Evolutionary conservation across 1,139 yeast genomes (phyloP), one percentile per base, ranked within the genome.

Genomic region (Wickerhamomyces sp.): DNA sequence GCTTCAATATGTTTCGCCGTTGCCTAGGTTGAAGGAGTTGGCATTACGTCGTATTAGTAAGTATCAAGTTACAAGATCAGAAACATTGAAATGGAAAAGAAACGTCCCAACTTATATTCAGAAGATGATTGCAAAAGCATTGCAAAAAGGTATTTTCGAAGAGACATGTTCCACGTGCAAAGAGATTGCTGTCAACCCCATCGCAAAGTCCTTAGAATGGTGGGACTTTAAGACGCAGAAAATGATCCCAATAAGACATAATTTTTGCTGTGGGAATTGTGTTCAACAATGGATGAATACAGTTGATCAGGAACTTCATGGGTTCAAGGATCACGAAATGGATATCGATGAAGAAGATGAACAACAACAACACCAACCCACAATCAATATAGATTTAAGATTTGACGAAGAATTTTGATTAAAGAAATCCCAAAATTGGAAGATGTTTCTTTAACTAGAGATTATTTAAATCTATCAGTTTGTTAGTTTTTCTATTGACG

Each of bases 171-270:
- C 80, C 2, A 65, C 66, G 27, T 81, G 87, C 55, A 58, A 64
- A 2, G 45, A 57, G 8, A 62, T 66, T 27, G 67, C 75, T 33
- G 69, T 78, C 8, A 71, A 73, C 41, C 76, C 81, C 2, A 69
- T 72, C 10, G 85, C 83, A 0, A 75, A 76, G 53, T 71, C 73
- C 1, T 55, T 75, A 42, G 86, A 81, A 54, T 80, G 84, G 83
- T 79, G 86, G 83, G 78, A 78, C 48, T 65, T 74, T 40, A 65
- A 68, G 44, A 69, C 66, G 27, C 67, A 72, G 41, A 61, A 56
- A 34, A 55, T 64, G 27, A 61, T 75, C 2, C 79, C 81, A 0
- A 62, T 76, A 14, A 67, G 71, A 49, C 58, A 75, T 31, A 67
- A 69, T 47, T 76, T 76, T 47, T 76, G 80, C 51, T 66, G 72